Conservation (phyloP, 441 rosid species). For the Hura crepitans region DNA sequence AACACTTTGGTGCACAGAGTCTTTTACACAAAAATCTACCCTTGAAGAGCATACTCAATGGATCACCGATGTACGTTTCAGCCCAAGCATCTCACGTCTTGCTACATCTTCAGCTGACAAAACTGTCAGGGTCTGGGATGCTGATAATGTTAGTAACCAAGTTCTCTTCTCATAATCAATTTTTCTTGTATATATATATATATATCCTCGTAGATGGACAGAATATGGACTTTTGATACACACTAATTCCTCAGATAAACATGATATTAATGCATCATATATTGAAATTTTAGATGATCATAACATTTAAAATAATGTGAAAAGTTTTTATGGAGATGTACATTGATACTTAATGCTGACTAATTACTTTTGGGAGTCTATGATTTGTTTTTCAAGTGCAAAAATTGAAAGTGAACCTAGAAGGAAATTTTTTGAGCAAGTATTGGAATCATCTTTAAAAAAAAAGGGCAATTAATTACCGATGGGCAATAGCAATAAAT, state of each 20-base stretch:
- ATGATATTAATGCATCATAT: neutral
- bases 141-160: constrained; percentile 47
- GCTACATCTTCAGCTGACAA: constrained; percentile 66
- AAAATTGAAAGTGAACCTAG: neutral
- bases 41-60: constrained; percentile 61
- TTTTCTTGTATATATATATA: neutral
- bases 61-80: constrained; percentile 69
- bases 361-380: neutral
- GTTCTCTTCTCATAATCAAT: neutral
- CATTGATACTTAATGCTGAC: neutral
- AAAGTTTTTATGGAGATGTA: neutral
- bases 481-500: neutral
- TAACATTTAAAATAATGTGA: neutral
- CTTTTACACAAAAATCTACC: constrained; percentile 41
- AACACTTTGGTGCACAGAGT: constrained; percentile 55
- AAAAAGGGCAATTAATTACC: neutral
- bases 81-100: constrained; percentile 54
- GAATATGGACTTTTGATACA: neutral
- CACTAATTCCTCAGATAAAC: neutral
- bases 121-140: constrained; percentile 71
- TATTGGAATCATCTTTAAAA: too few relatives aligned
- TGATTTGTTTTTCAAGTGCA: neutral
- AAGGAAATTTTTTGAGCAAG: neutral
- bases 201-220: neutral
- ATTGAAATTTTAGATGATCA: neutral